A percentile compares a stretch with the other conserved stretches of the same genome.
phyloP scores from a whole-genome alignment of 2,329 filamentous ascomycete genomes.

The Aspergillus pseudotamarii region DNA sequence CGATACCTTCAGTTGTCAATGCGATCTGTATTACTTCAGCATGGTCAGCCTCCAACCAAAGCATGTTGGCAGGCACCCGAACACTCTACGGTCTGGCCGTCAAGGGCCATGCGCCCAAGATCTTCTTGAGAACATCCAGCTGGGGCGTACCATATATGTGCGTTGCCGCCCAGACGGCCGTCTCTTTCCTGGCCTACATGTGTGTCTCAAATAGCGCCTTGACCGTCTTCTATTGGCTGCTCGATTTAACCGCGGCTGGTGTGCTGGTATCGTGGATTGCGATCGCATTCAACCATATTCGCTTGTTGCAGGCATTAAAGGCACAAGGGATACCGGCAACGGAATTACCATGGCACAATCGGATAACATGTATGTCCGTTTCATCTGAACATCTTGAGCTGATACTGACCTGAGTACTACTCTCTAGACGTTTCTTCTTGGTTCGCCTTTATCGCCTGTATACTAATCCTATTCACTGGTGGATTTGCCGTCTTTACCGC shows the following conservation, averaged over 20 bases:
- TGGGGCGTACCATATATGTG: slow-evolving; percentile 50
- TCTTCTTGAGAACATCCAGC: slow-evolving; percentile 44
- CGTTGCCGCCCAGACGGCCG: slow-evolving; percentile 41
- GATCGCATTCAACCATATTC: slow-evolving; percentile 63
- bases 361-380: slow-evolving; percentile 56
- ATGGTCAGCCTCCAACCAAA: slow-evolving; percentile 70
- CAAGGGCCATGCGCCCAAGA: slow-evolving; percentile 55
- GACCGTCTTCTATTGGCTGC: slow-evolving; percentile 68
- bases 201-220: slow-evolving; percentile 53
- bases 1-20: slow-evolving; percentile 73
- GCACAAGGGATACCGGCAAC: slow-evolving; percentile 55
- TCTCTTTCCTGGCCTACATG: slow-evolving; percentile 51
- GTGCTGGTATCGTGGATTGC: slow-evolving; percentile 66
- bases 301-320: slow-evolving; percentile 58
- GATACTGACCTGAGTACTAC: background rate
- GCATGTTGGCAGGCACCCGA: slow-evolving; percentile 58
- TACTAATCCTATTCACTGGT: slow-evolving; percentile 69
- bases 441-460: slow-evolving; percentile 59
- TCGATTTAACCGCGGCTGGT: slow-evolving; percentile 63
- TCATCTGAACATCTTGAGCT: too few species aligned
- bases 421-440: slow-evolving; percentile 62
- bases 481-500: slow-evolving; percentile 66
- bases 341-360: slow-evolving; percentile 64
- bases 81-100: slow-evolving; percentile 53
- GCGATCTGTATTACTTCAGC: slow-evolving; percentile 74